Conservation (phyloP, 768 basidiomycete species). For the Kwoniella sp. region DNA sequence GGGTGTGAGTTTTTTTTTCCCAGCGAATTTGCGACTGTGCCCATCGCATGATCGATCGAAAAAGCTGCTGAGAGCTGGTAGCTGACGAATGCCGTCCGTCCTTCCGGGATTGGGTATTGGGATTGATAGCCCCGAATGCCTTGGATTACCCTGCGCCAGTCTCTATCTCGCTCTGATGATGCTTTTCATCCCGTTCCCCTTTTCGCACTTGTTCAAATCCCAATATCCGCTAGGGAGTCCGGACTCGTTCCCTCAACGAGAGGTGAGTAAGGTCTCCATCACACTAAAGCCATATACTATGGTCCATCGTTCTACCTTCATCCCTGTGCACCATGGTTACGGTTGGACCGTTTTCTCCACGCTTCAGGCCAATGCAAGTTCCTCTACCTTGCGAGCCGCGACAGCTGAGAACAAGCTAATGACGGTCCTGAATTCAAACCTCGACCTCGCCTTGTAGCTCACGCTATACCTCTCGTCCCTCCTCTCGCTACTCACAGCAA, state of each 20-base stretch:
- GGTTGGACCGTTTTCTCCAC: too few species aligned
- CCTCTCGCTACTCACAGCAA: conserved; percentile 87
- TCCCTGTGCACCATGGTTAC: too few species aligned
- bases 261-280: conserved; percentile 39
- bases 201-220: conserved; percentile 63
- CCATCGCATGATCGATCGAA: neutral
- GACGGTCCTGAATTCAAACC: too few species aligned
- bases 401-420: too few species aligned
- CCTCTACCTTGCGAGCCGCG: too few species aligned
- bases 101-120: too few species aligned
- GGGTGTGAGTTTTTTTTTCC: conserved; percentile 50
- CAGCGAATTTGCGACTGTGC: too few species aligned
- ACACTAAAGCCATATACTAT: neutral
- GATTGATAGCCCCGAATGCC: conserved; percentile 84
- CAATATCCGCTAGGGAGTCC: conserved; percentile 24
- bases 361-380: too few species aligned
- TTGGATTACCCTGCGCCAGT: conserved; percentile 85
- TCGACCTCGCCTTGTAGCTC: conserved; percentile 60
- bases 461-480: conserved; percentile 90
- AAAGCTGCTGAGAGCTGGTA: too few species aligned
- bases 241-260: conserved; percentile 57
- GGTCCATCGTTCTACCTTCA: too few species aligned
- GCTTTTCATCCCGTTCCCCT: conserved; percentile 93
- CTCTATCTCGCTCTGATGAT: conserved; percentile 84
- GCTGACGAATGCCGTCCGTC: too few species aligned